Conservation (phyloP, 352 stramenopile species). For the Pythium myriotylum region DNA sequence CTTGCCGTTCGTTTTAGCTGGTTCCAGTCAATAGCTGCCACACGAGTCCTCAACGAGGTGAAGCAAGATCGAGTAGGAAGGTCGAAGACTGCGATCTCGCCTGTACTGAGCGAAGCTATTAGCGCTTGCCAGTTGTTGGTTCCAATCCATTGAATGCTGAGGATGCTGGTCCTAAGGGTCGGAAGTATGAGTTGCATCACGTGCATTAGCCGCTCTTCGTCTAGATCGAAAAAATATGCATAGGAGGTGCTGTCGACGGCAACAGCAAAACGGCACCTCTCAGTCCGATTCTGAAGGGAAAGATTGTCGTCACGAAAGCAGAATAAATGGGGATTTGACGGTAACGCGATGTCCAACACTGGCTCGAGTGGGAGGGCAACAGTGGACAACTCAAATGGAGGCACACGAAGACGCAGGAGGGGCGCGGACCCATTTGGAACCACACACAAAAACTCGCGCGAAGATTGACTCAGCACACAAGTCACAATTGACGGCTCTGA, state of each 20-base stretch:
- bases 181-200: conserved; percentile 24
- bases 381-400: conserved; percentile 13
- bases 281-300: too few species aligned
- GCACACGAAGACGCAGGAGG: conserved; percentile 9
- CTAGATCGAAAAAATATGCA: conserved; percentile 26
- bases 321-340: background rate
- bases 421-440: background rate
- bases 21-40: conserved; percentile 36
- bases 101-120: conserved; percentile 15
- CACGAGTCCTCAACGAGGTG: conserved; percentile 21
- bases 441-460: conserved; percentile 21
- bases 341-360: background rate
- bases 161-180: conserved; percentile 1
- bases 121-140: conserved; percentile 29
- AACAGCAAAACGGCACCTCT: conserved; percentile 14
- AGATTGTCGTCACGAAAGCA: conserved; percentile 20
- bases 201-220: conserved; percentile 15
- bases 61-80: conserved; percentile 39
- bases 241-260: conserved; percentile 21
- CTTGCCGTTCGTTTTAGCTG: conserved; percentile 42
- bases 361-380: conserved; percentile 17
- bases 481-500: background rate
- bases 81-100: conserved; percentile 41
- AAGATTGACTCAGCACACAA: conserved; percentile 14
- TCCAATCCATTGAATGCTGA: conserved; percentile 22